phyloP scores from a whole-genome alignment of 2,329 filamentous ascomycete genomes.

The Rutstroemia sydowiana region DNA sequence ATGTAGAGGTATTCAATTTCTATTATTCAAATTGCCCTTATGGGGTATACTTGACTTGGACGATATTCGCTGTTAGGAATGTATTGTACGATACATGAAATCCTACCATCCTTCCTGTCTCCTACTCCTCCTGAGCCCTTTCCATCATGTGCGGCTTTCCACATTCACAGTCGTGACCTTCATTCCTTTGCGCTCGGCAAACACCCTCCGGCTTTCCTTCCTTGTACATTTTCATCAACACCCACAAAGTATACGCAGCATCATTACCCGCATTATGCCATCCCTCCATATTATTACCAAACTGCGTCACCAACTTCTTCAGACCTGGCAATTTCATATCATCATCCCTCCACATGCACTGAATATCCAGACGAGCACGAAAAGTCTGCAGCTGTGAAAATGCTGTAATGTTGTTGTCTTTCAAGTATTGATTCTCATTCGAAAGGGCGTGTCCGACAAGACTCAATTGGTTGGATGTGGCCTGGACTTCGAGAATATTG shows the following conservation, averaged over 20 bases:
- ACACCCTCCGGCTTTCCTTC: not conserved
- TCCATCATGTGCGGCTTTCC: no score
- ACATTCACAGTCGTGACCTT: no score
- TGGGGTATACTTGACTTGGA: no score
- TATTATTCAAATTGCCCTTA: no score
- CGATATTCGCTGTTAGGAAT: no score
- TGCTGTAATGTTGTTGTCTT: not conserved
- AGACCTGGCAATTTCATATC: not conserved
- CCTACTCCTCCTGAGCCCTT: no score
- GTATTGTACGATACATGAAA: no score
- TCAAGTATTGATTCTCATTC: not conserved
- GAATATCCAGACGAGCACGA: not conserved
- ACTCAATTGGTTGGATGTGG: not conserved
- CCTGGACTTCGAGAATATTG: not conserved
- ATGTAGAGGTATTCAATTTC: no score
- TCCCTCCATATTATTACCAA: not conserved
- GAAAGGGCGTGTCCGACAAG: conserved; percentile 1
- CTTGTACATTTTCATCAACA: not conserved
- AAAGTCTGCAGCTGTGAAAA: not conserved
- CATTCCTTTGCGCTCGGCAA: no score
- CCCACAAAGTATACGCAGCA: not conserved
- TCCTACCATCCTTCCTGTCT: no score
- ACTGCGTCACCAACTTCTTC: not conserved
- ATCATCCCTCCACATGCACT: not conserved
- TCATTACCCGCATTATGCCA: conserved; percentile 7